Evolutionary conservation across 2,329 filamentous ascomycete genomes (phyloP).

Genomic region (Aureobasidium sp.): DNA sequence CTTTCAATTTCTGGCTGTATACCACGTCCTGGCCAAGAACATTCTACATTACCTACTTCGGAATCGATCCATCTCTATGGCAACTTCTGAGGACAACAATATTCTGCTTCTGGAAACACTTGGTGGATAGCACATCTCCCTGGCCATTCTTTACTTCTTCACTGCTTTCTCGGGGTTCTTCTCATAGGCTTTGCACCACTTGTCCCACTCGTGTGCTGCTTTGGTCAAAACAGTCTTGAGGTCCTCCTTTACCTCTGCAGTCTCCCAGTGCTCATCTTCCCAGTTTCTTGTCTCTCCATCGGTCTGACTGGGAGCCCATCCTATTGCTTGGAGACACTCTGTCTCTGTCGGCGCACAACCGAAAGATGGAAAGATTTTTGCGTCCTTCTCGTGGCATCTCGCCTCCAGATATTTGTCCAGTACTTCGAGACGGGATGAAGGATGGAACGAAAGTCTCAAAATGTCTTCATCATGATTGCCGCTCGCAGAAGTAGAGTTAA

Average conservation of each 20-base stretch:
- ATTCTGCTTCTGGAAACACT: neutral
- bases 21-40: no score
- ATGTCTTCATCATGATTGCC: slow-evolving; percentile 24
- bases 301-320: slow-evolving; percentile 33
- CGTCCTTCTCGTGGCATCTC: slow-evolving; percentile 30
- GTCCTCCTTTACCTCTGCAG: slow-evolving; percentile 34
- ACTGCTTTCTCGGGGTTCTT: slow-evolving; percentile 33
- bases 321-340: slow-evolving; percentile 36
- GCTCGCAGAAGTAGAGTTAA: slow-evolving; percentile 21
- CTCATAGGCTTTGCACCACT: slow-evolving; percentile 31
- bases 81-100: neutral
- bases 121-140: neutral
- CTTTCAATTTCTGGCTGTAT: neutral
- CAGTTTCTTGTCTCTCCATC: slow-evolving; percentile 28
- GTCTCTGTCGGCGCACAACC: slow-evolving; percentile 30
- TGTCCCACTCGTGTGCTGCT: slow-evolving; percentile 34
- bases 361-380: slow-evolving; percentile 28
- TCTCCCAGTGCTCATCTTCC: slow-evolving; percentile 40
- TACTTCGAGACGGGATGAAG: slow-evolving; percentile 29
- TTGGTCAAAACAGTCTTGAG: slow-evolving; percentile 33
- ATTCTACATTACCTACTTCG: neutral
- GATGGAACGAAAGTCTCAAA: slow-evolving; percentile 31
- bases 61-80: neutral
- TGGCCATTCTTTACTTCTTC: slow-evolving; percentile 26
- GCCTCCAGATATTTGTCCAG: slow-evolving; percentile 33